Base-by-base conservation (phyloP, 148 eudicot genomes). In the Vaccinium vitisidaea region DNA sequence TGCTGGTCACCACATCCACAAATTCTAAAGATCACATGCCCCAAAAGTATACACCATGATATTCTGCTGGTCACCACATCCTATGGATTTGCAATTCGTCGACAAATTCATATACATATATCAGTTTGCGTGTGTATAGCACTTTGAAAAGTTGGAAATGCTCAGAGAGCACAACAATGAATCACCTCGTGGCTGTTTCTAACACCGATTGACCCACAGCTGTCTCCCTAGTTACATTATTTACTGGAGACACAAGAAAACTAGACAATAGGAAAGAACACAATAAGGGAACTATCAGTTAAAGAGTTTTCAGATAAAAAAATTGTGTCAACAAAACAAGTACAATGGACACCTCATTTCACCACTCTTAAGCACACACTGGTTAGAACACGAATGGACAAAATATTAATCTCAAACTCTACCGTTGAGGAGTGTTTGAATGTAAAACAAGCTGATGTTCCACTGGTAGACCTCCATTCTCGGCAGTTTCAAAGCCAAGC, bases 401-500 rank as follows among this genome's bases (percentile, higher is more conserved):
- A 79, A 13, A 30, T 27, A 59, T 79, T 30, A 15, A 36, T n/a
- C 30, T 1, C 32, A 8, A 2, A 55, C 32, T 5, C 82, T 89
- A 90, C 78, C 54, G 88, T 65, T 83, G 85, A 65, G 80, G 85
- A 15, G 87, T 23, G 52, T 89, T 77, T 65, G 88, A 70, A 14
- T 85, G 86, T 76, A 65, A 86, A 19, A 69, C 59, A 55, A 27
- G 69, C 43, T 25, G 86, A 75, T 27, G 43, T 63, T 82, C 49
- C 48, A 79, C 88, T 59, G 80, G 59, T 48, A 84, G 18, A 7
- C 93, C 91, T 50, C 93, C 92, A 87, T 84, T 90, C 87, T 92
- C 95, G 16, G 90, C 89, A 82, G 84, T 86, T 81, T 90, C 92
- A 53, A 93, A 79, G 52, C 88, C 83, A 81, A 59, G 73, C 18